These are phyloP conservation scores for Sphenostylis stenocarpa DNA, from an alignment of 306 rosid species.

Conservation along the genomic window DNA sequence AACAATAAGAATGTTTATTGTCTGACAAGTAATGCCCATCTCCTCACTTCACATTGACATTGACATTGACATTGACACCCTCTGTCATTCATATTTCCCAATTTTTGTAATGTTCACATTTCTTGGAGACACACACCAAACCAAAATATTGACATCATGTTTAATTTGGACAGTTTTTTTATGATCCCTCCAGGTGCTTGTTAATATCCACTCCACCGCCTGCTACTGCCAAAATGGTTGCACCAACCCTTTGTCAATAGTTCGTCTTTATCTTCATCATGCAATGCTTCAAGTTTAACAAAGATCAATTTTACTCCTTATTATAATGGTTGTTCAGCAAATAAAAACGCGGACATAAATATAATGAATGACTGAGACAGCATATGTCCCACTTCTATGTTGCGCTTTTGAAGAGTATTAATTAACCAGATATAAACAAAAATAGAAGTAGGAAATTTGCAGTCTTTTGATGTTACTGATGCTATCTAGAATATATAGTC, in stretches of 20 bases:
- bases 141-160: background rate
- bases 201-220: conserved; percentile 7
- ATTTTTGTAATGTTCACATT: conserved; percentile 18
- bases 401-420: background rate
- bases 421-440: background rate
- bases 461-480: conserved; percentile 16
- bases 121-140: background rate
- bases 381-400: conserved; percentile 12
- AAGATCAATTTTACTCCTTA: background rate
- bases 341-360: background rate
- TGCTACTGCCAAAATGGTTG: conserved; percentile 25
- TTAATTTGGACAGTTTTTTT: conserved; percentile 5
- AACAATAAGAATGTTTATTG: conserved; percentile 44
- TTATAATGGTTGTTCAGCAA: background rate
- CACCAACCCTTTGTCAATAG: background rate
- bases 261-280: background rate
- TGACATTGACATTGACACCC: background rate
- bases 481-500: background rate
- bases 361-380: background rate
- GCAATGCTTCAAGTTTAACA: background rate
- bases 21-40: conserved; percentile 5
- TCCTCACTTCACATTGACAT: conserved; percentile 11
- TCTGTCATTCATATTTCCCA: conserved; percentile 25
- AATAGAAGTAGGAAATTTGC: conserved; percentile 16
- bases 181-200: background rate